Conservation (phyloP, 192 early-diverging fungal species). For the Umbelopsis sp. region DNA sequence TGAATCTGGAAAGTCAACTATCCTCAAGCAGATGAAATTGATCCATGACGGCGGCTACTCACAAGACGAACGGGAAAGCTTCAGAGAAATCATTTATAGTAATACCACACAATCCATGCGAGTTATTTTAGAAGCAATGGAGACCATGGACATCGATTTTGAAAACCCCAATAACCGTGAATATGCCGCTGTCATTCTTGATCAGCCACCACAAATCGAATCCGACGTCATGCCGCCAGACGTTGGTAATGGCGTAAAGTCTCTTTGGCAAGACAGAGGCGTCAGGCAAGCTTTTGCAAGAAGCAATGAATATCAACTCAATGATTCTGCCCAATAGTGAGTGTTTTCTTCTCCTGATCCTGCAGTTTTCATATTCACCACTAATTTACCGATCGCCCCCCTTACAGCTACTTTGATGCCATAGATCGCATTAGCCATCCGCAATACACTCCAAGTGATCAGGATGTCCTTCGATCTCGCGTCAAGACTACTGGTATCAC, state of each 20-base stretch:
- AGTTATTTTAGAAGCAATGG: constrained; percentile 95
- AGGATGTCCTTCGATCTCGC: constrained; percentile 95
- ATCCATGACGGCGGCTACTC: constrained; percentile 96
- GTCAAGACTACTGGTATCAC: constrained; percentile 98
- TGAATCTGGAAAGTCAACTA: constrained; percentile 97
- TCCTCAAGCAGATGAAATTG: constrained; percentile 98
- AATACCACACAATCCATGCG: constrained; percentile 97
- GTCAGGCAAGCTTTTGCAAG: constrained; percentile 78
- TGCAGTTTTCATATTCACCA: too few relatives aligned
- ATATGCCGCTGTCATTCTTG: constrained; percentile 74
- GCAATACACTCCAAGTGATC: constrained; percentile 88
- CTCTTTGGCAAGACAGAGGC: constrained; percentile 82
- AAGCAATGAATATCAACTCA: constrained; percentile 90
- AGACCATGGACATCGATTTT: constrained; percentile 75
- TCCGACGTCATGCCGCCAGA: constrained; percentile 82
- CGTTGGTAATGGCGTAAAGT: constrained; percentile 75
- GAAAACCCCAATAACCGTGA: constrained; percentile 68
- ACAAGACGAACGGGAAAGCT: constrained; percentile 85
- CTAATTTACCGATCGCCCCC: background rate
- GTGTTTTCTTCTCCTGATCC: constrained; percentile 17
- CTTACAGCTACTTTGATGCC: constrained; percentile 87
- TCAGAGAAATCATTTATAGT: constrained; percentile 95
- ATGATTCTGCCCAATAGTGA: constrained; percentile 93
- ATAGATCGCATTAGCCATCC: constrained; percentile 83
- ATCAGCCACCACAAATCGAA: constrained; percentile 86